phyloP scores from a whole-genome alignment of 768 basidiomycete species.

The Xerocomus brunneocitrinus region DNA sequence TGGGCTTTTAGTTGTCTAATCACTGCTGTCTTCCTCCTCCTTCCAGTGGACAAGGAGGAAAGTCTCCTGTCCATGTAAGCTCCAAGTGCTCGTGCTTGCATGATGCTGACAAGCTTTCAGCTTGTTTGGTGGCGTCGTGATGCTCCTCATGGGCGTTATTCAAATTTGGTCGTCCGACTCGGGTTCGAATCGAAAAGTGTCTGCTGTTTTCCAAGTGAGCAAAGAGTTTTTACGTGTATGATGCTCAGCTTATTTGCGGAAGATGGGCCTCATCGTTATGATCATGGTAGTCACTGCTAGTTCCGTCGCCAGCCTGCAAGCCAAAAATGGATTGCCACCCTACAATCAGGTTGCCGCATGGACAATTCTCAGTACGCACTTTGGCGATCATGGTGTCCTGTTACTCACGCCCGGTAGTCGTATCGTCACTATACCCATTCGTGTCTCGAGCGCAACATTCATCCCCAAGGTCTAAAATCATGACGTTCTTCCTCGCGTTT shows the following conservation, averaged over 20 bases:
- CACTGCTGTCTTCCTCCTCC: conserved; percentile 65
- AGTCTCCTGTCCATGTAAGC: conserved; percentile 56
- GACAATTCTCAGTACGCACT: conserved; percentile 54
- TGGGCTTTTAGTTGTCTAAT: conserved; percentile 52
- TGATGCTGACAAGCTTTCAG: conserved; percentile 29
- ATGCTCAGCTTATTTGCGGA: background rate
- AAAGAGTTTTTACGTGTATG: background rate
- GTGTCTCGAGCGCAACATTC: conserved; percentile 32
- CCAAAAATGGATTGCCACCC: conserved; percentile 61
- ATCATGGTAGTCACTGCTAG: conserved; percentile 52
- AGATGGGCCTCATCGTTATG: conserved; percentile 44
- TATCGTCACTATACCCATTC: conserved; percentile 52
- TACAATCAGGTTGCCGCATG: conserved; percentile 61
- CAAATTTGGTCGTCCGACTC: conserved; percentile 9
- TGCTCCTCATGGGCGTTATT: conserved; percentile 36
- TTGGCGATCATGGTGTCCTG: background rate
- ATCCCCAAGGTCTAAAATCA: conserved; percentile 46
- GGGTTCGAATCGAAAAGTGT: background rate
- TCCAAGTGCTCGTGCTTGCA: background rate
- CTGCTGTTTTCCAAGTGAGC: conserved; percentile 24
- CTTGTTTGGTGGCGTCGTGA: conserved; percentile 42
- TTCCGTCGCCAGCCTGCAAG: conserved; percentile 58
- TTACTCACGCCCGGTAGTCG: conserved; percentile 38
- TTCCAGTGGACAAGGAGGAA: conserved; percentile 71
- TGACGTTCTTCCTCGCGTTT: conserved; percentile 66